Evolutionary conservation across 352 stramenopile genomes (phyloP), one percentile per base, ranked within the genome.

Genomic region (Saprolegnia parasitica): DNA sequence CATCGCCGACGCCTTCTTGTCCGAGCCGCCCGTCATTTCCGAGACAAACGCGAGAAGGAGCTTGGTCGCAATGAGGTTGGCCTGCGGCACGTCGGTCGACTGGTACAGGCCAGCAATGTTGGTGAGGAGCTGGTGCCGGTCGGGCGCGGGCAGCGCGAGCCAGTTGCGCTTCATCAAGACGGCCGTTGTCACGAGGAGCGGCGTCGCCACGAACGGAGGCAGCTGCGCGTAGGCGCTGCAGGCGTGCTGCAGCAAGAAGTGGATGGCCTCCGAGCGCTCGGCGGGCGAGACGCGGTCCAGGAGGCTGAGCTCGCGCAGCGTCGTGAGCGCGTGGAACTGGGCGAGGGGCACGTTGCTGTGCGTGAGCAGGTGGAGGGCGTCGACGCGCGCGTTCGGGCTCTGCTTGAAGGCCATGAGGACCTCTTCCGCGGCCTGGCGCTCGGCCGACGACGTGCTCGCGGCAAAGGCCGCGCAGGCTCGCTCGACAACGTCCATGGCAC

Each of bases 21-120:
- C 62, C 0, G 87, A 95, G 11, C 83, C 81, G 3, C 85, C 91
- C 50, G 83, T 88, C 66, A 95, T 92, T 74, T 95, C 87, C 55
- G 84, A 91, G 58, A 93, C 83, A 42, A 95, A 91, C 18, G 87
- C 85, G 23, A 91, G 78, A 29, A 95, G 75, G 83, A 86, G 91
- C 68, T 92, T 95, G 56, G 83, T 79, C 5, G 83, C 83, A 47
- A 93, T 72, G 35, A 95, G 60, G 35, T 40, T 24, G 16, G 13
- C 52, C 0, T 83, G 81, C 21, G 54, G 55, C 55, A 72, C 64
- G 24, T 82, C 80, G 10, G 73, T 72, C 52, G 83, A 77, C 4
- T 32, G 46, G 20, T 61, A 46, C 8, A 71, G 42, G 8, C 24
- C 24, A 0, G 42, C 45, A 16, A 94, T 94, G 63, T 93, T 84